Conservation (phyloP, 108 stramenopile species). For the Chaetoceros tenuissimus region DNA sequence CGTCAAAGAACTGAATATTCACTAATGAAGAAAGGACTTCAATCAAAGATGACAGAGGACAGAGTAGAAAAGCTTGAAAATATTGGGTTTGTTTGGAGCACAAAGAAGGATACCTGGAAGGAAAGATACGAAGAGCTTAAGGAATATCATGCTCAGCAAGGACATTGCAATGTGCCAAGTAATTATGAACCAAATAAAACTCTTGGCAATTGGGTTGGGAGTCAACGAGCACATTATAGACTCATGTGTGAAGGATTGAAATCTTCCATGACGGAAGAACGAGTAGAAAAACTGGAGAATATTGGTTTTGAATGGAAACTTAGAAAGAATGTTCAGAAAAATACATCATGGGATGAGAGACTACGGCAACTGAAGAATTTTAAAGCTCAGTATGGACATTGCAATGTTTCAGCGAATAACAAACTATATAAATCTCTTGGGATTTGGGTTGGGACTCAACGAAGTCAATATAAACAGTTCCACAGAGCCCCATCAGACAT, state of each 20-base stretch:
- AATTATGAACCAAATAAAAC: conserved; percentile 17
- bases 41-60: conserved; percentile 38
- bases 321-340: no score
- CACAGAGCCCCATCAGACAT: no score
- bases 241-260: neutral
- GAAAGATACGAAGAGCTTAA: conserved; percentile 31
- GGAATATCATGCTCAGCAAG: conserved; percentile 27
- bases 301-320: neutral
- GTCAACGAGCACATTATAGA: neutral
- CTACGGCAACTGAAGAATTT: conserved; percentile 8
- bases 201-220: conserved; percentile 11
- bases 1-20: conserved; percentile 41
- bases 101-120: conserved; percentile 22
- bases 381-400: no score
- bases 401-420: no score
- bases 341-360: conserved; percentile 20
- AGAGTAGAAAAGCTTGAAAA: conserved; percentile 24
- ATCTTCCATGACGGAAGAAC: neutral
- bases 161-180: conserved; percentile 39
- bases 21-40: conserved; percentile 19
- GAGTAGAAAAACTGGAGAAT: neutral
- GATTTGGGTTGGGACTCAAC: conserved; percentile 28
- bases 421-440: conserved; percentile 12
- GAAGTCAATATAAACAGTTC: conserved; percentile 27
- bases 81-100: conserved; percentile 19